Evolutionary conservation across 2,329 filamentous ascomycete genomes (phyloP).

Genomic region (Hypomyces rosellus): DNA sequence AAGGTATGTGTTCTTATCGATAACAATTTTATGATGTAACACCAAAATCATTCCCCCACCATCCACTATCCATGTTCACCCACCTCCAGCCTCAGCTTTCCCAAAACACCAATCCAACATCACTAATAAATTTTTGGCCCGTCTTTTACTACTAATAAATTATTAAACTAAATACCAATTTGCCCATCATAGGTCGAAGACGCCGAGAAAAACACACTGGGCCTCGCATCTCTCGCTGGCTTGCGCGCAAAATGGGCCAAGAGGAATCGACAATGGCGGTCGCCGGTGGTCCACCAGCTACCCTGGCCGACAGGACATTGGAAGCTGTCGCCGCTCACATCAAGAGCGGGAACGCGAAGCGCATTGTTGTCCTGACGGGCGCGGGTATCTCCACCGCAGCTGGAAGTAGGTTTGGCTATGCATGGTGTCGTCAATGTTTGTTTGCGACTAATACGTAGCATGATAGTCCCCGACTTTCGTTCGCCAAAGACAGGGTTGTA

Average conservation of each 20-base stretch:
- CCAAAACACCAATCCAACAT: not conserved
- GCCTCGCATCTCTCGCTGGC: slow-evolving; percentile 26
- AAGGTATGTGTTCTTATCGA: not conserved
- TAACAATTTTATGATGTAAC: not conserved
- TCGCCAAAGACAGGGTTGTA: slow-evolving; percentile 92
- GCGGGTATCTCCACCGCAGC: slow-evolving; percentile 78
- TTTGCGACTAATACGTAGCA: no score
- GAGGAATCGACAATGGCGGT: slow-evolving; percentile 63
- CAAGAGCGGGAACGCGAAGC: slow-evolving; percentile 56
- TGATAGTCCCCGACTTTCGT: slow-evolving; percentile 80
- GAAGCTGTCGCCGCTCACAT: slow-evolving; percentile 76
- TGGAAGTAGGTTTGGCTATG: slow-evolving; percentile 40
- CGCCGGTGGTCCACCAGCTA: slow-evolving; percentile 56
- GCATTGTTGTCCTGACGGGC: slow-evolving; percentile 83
- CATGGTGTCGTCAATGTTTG: no score
- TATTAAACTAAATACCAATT: not conserved
- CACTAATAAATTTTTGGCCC: not conserved
- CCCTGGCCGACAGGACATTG: slow-evolving; percentile 62
- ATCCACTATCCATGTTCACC: not conserved
- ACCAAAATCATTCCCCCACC: not conserved
- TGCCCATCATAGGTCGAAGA: slow-evolving; percentile 35
- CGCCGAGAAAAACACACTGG: slow-evolving; percentile 29
- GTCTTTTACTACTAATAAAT: not conserved
- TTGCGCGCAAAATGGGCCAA: slow-evolving; percentile 69
- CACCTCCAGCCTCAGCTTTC: not conserved